Conservation (phyloP, 2,329 filamentous ascomycete genomes). For the Dendryphion nanum region DNA sequence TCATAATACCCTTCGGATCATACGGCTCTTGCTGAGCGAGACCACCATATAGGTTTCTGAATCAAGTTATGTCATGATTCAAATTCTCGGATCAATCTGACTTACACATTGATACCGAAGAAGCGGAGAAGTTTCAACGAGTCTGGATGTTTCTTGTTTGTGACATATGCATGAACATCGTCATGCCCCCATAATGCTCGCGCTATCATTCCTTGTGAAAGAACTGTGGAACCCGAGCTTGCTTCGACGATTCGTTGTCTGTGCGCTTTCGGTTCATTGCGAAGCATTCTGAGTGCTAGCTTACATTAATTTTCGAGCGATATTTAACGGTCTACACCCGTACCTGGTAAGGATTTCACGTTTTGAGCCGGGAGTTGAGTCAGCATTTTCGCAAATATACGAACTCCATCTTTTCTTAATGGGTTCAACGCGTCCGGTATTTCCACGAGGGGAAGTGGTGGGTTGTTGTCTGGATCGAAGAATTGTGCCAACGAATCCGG, state of each 20-base stretch:
- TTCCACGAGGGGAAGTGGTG: constrained; percentile 62
- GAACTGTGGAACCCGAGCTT: constrained; percentile 62
- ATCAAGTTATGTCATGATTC: no score
- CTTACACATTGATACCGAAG: constrained; percentile 56
- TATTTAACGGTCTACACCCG: neutral
- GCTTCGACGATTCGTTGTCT: constrained; percentile 59
- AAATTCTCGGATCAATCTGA: neutral
- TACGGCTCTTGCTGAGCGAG: constrained; percentile 57
- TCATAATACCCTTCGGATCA: constrained; percentile 55
- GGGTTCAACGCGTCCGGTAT: constrained; percentile 59
- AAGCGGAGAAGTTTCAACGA: constrained; percentile 59
- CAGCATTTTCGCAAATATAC: constrained; percentile 67
- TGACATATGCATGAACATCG: constrained; percentile 56
- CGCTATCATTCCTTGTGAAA: constrained; percentile 58
- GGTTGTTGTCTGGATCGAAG: constrained; percentile 58
- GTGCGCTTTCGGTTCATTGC: constrained; percentile 41
- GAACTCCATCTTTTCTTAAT: constrained; percentile 56
- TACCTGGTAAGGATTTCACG: constrained; percentile 62
- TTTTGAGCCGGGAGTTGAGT: constrained; percentile 64
- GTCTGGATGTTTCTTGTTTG: constrained; percentile 57
- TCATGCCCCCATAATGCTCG: constrained; percentile 52
- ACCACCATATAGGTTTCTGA: constrained; percentile 56
- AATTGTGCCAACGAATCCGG: constrained; percentile 58
- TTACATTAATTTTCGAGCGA: neutral
- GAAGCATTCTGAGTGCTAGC: constrained; percentile 53